Evolutionary conservation across 2,329 filamentous ascomycete species (phyloP), one percentile per base, ranked within the genome.

Genomic region (Rugonectria rugulosa): DNA sequence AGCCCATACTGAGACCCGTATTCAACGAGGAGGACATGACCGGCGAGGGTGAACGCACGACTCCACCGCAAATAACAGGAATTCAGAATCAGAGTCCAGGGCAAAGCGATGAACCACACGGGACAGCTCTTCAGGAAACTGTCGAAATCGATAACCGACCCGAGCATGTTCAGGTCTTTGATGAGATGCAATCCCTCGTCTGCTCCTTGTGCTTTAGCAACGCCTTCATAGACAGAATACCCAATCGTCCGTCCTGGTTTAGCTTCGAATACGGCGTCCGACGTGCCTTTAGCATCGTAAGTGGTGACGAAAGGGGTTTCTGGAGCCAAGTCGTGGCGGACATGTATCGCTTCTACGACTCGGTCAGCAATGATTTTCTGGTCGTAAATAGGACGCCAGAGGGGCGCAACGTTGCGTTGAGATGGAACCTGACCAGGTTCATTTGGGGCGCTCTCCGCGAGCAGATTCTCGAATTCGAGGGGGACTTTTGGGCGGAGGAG

Each of bases 181-280:
- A 49, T n/a, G n/a, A 32, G 3, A 23, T 55, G 5, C 45, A 43
- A 11, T 12, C 7, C 4, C 2, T 32, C 3, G 37, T 41, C 20
- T 34, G 4, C 12, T 15, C 5, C 2, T 8, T 40, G 9, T 49
- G 45, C 7, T 50, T 36, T 14, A 31, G 53, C 17, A 41, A 46
- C 20, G 14, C 24, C 12, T 45, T 56, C 4, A 32, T 23, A 11
- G 53, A 56, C 21, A 46, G 26, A 17, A 41, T 56, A 6, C 46
- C 34, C 6, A 21, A 14, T 3, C 23, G 41, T 4, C 48, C 31
- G 8, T 6, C 5, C 5, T 36, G 40, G 17, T 51, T 37, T 31
- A 23, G 31, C 23, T n/a, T 43, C 8, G 23, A 23, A 19, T 26
- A 44, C 15, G 14, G 12, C 15, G 17, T 19, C 12, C 40, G 40